These are phyloP conservation scores for Silene noctiflora DNA, from an alignment of 179 eudicot genomes.

Conservation along the genomic window DNA sequence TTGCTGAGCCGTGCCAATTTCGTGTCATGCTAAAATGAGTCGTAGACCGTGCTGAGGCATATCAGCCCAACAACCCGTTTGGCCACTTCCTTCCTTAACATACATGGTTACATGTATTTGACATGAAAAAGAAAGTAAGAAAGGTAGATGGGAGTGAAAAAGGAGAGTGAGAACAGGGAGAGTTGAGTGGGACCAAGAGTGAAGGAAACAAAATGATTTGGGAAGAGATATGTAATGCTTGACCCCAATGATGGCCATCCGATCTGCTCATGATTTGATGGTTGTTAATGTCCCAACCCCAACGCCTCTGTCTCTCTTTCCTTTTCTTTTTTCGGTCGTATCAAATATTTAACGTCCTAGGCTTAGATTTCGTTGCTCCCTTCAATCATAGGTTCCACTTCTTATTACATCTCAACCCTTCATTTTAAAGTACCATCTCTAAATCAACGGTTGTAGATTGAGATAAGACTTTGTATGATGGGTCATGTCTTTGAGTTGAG, in stretches of 20 bases:
- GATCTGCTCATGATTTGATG: conserved; percentile 40
- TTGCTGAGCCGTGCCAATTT: no score
- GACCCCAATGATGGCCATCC: conserved; percentile 35
- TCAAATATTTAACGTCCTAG: conserved; percentile 6
- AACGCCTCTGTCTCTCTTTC: background rate
- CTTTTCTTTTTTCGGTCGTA: background rate
- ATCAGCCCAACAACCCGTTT: no score
- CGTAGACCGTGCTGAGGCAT: no score
- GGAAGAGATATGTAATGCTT: conserved; percentile 30
- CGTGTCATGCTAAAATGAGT: no score
- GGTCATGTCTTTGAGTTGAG: conserved; percentile 20
- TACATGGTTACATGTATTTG: no score
- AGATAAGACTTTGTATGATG: conserved; percentile 3
- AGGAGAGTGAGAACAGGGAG: no score
- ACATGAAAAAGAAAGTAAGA: no score
- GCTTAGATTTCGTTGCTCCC: conserved; percentile 10
- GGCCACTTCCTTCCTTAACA: no score
- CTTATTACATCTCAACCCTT: conserved; percentile 10
- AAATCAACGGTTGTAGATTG: conserved; percentile 11
- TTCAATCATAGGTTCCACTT: conserved; percentile 29
- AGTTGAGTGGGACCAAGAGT: conserved; percentile 18
- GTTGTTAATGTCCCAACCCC: conserved; percentile 28
- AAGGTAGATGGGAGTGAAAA: no score
- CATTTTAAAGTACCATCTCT: background rate
- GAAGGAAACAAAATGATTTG: conserved; percentile 32